phyloP scores from a whole-genome alignment of 1,139 yeast genomes.

The Pneumocystis wakefieldiae region DNA sequence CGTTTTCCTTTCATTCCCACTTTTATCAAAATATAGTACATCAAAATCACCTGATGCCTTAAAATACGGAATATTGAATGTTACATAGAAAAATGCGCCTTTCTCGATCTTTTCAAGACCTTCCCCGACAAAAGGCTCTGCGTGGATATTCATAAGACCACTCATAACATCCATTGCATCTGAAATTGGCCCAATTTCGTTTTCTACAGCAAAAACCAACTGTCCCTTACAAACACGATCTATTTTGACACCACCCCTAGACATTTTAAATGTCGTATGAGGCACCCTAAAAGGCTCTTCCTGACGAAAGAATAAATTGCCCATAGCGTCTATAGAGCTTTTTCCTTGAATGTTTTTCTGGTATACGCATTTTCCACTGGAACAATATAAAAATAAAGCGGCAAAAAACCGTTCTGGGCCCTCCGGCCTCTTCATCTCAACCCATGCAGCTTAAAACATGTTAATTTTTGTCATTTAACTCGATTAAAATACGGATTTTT shows the following conservation, averaged over 20 bases:
- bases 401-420: neutral
- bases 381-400: neutral
- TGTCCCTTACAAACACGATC: neutral
- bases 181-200: neutral
- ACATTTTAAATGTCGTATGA: neutral
- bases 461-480: neutral
- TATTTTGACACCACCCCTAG: neutral
- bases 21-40: neutral
- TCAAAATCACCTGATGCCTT: neutral
- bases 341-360: neutral
- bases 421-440: neutral
- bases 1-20: neutral
- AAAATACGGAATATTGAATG: neutral
- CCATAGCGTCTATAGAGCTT: neutral
- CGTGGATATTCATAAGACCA: neutral
- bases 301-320: neutral
- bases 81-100: neutral
- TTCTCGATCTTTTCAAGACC: neutral
- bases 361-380: neutral
- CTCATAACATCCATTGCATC: neutral
- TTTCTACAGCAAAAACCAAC: neutral
- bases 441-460: neutral
- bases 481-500: neutral
- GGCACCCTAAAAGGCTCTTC: neutral
- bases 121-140: neutral